Percentiles rank a stretch among this genome's conserved stretches.
phyloP scores from a whole-genome alignment of 805 yeast genomes.

The Wickerhamiella azymoides region DNA sequence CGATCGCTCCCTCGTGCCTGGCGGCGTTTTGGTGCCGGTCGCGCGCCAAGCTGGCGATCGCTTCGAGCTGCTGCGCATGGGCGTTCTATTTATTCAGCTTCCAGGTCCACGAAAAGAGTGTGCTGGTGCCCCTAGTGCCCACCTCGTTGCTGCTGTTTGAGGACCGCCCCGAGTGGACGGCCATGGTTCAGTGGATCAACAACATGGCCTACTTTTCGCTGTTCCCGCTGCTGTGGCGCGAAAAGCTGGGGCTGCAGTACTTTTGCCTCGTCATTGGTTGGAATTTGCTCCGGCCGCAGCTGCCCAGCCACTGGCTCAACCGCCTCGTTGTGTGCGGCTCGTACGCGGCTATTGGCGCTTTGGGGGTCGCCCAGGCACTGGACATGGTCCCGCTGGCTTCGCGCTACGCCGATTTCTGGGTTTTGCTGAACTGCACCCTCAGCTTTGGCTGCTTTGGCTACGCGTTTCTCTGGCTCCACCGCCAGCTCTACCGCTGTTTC shows the following conservation, averaged over 20 bases:
- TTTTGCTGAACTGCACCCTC: slow-evolving; percentile 54
- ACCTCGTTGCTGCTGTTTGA: slow-evolving; percentile 50
- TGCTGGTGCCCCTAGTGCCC: slow-evolving; percentile 77
- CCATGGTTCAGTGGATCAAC: slow-evolving; percentile 72
- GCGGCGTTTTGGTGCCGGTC: slow-evolving; percentile 31
- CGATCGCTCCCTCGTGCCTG: slow-evolving; percentile 43
- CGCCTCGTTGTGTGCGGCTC: slow-evolving; percentile 37
- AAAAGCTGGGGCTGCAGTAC: slow-evolving; percentile 62
- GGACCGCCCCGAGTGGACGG: slow-evolving; percentile 28
- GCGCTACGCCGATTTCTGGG: slow-evolving; percentile 74
- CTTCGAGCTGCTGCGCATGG: slow-evolving; percentile 70
- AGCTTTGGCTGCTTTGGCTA: slow-evolving; percentile 62
- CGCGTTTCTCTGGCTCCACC: slow-evolving; percentile 66
- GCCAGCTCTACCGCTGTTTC: not conserved
- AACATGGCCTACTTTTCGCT: slow-evolving; percentile 74
- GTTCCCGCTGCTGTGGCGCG: slow-evolving; percentile 75
- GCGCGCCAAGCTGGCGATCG: slow-evolving; percentile 40
- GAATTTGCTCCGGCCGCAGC: slow-evolving; percentile 40
- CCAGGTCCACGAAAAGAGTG: slow-evolving; percentile 93
- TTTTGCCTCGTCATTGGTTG: slow-evolving; percentile 44
- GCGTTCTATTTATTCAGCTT: slow-evolving; percentile 82
- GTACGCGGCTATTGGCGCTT: slow-evolving; percentile 35
- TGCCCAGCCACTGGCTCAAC: slow-evolving; percentile 41
- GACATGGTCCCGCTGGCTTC: slow-evolving; percentile 34
- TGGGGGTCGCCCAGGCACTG: slow-evolving; percentile 42